Conservation (phyloP, 2,329 filamentous ascomycete genomes). For the Ceratocystis alfenasii region DNA sequence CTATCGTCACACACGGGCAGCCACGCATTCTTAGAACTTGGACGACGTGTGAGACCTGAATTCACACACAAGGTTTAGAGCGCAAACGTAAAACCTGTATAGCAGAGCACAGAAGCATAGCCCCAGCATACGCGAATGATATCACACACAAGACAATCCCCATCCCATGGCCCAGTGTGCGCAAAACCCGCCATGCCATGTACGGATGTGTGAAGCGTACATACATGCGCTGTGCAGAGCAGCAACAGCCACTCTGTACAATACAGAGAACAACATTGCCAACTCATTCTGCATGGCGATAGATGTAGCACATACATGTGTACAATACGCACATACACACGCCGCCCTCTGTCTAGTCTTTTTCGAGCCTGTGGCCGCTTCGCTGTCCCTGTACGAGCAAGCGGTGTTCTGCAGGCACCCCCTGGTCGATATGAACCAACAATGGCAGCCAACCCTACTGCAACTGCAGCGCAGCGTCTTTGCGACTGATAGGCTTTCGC, state of each 20-base stretch:
- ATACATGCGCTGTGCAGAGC: neutral
- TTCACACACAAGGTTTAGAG: too few species aligned
- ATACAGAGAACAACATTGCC: slow-evolving; percentile 10
- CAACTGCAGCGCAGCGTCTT: neutral
- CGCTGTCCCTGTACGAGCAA: neutral
- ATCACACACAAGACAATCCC: neutral
- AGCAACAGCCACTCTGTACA: neutral
- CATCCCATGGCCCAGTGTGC: too few species aligned
- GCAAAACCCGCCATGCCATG: too few species aligned
- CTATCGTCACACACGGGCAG: too few species aligned
- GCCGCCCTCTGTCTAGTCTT: neutral
- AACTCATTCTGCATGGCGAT: slow-evolving; percentile 9
- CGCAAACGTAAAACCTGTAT: too few species aligned
- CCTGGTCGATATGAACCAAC: neutral
- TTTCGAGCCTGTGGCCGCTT: too few species aligned
- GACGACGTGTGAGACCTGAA: too few species aligned
- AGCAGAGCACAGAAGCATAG: neutral
- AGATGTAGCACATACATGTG: neutral
- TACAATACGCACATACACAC: neutral
- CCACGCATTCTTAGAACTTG: too few species aligned
- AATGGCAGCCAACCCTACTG: neutral
- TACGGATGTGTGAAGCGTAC: neutral
- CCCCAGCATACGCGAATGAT: neutral
- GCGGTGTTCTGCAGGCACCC: neutral
- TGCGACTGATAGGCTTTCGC: neutral